Evolutionary conservation across 768 basidiomycete genomes (phyloP), one percentile per base, ranked within the genome.

Genomic region (Auriscalpium vulgare): DNA sequence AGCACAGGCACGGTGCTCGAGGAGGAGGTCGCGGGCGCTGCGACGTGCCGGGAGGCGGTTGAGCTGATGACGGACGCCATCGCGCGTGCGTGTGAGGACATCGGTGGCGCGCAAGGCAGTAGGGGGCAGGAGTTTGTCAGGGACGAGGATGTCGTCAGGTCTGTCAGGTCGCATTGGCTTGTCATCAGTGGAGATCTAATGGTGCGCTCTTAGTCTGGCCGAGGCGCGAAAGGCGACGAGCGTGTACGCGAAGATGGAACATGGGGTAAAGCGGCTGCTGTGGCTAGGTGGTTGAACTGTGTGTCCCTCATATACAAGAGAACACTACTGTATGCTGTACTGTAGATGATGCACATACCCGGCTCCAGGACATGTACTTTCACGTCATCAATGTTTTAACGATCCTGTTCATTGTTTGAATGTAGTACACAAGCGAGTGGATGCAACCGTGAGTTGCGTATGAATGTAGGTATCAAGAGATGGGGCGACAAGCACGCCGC

Each of bases 211-310:
- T 61, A 94, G 91, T 63, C 67, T 94, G 62, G 78, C 79, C 8
- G 91, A 97, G 62, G 95, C 95, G 2, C 84, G 87, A 67, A 78
- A 82, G 53, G 84, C 86, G 75, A 97, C 91, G 3, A 89, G 84
- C 58, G 75, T 95, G 61, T 88, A 91, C 68, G 82, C 92, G 13
- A 92, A 93, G 72, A 87, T 95, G 83, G 94, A 97, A 66, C 92
- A 95, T 68, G 91, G 90, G 0, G 77, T 97, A 51, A 97, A 95
- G 77, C 76, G 92, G 60, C 72, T 95, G 66, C 70, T 95, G 57
- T 95, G 93, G 93, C 70, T 95, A 49, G 89, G 91, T 50, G 79
- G 86, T 60, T 90, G 62, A 68, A 13, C 14, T 13, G 6, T 43
- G 40, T 29, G 29, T 29, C 29, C 29, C 29, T 29, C 29, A 29